Conservation (phyloP, 1,139 yeast genomes). For the Trichomonascaceae sp. region DNA sequence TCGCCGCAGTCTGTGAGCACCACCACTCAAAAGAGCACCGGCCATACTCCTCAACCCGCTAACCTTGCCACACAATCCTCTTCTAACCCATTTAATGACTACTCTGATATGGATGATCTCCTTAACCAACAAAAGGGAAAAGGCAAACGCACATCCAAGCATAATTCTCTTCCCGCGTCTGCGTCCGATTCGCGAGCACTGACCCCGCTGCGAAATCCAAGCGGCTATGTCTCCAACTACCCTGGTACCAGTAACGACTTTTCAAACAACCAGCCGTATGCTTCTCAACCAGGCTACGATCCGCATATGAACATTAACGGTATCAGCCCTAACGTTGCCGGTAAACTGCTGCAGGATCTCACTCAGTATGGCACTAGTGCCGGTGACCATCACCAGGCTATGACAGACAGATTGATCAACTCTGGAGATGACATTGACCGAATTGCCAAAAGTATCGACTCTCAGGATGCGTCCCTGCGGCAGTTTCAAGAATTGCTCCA, state of each 20-base stretch:
- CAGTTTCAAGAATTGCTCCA: slow-evolving; percentile 26
- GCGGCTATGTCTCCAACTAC: no score
- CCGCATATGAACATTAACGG: no score
- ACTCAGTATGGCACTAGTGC: slow-evolving; percentile 3
- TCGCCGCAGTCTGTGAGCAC: no score
- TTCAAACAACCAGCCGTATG: no score
- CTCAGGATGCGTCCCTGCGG: slow-evolving; percentile 22
- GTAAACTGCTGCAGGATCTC: not conserved
- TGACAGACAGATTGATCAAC: slow-evolving; percentile 6
- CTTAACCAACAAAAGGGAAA: not conserved
- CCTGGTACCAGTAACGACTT: no score
- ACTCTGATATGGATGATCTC: not conserved
- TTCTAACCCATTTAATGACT: not conserved
- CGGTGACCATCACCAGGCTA: slow-evolving; percentile 3
- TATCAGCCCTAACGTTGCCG: not conserved
- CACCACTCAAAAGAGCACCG: no score
- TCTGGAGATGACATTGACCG: slow-evolving; percentile 16
- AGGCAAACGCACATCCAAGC: not conserved
- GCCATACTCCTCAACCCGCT: not conserved
- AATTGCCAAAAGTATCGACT: slow-evolving; percentile 17
- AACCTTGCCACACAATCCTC: not conserved
- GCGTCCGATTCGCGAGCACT: no score
- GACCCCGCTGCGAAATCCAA: no score
- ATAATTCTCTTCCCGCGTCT: no score
- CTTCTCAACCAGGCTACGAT: no score